Base-by-base conservation (phyloP, 176 grass and related monocot genomes). In the Aegilops longissima region DNA sequence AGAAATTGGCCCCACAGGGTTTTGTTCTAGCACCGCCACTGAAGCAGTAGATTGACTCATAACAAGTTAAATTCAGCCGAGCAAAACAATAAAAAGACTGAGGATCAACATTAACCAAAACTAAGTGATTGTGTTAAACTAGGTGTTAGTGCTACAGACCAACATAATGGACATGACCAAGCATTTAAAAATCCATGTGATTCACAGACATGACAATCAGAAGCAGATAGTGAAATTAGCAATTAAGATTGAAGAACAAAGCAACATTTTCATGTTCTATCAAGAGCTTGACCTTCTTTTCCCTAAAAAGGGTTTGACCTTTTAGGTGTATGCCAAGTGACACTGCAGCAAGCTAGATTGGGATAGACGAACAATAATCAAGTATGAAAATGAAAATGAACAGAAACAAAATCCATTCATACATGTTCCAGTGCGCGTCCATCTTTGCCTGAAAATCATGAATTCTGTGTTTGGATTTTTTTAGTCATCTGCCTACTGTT, bases 61-160 rank as follows among this genome's bases (percentile, higher is more conserved):
- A 45, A 52, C 20, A 30, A 47, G 44, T 27, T 61, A 62, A 82
- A 61, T 27, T 67, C 36, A 3, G 83, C 38, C 23, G 27, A 10
- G 29, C 4, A 47, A 74, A 59, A 67, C 10, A 21, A 75, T 49
- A 54, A 77, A 31, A 76, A 21, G 44, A 81, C 20, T 52, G 17
- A 81, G 39, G 69, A 47, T 80, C 45, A 38, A 38, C 17, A 58
- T 62, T 54, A 51, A 75, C 61, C 12, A 27, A 66, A 62, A 76
- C 31, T 25, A 82, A 61, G 47, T 70, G 62, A 59, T 8, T 17
- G 40, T 90, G 51, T 80, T 80, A 77, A 64, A 81, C 8, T 66
- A 24, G 36, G 36, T 70, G 51, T 29, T 63, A 70, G 27, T 70
- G 51, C 38, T 63, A 77, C 42, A 14, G 36, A 70, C 3, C 21